Evolutionary conservation across 768 basidiomycete species (phyloP).

Genomic region (Russula earlei): DNA sequence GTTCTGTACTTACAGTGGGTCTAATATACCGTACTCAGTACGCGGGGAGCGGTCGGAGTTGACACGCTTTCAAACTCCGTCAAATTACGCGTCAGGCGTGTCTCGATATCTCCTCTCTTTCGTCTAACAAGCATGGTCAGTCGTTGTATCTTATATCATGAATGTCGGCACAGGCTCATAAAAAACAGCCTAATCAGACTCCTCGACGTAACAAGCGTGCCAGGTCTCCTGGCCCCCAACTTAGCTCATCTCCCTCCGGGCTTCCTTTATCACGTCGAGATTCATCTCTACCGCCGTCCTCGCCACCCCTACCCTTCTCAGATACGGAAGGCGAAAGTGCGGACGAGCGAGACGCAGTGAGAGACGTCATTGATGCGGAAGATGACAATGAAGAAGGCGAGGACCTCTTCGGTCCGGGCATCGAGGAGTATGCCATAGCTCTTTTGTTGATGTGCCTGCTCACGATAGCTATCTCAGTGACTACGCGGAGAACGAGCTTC

Average conservation of each 20-base stretch:
- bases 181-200: slow-evolving; percentile 12
- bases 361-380: slow-evolving; percentile 56
- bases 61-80: slow-evolving; percentile 20
- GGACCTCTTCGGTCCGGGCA: slow-evolving; percentile 80
- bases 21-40: too few relatives aligned
- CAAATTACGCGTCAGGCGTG: slow-evolving; percentile 15
- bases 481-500: slow-evolving; percentile 70
- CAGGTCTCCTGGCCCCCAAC: slow-evolving; percentile 19
- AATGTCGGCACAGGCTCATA: background rate
- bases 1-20: background rate
- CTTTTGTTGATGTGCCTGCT: slow-evolving; percentile 1
- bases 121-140: background rate
- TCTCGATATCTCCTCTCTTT: background rate
- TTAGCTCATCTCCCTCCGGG: slow-evolving; percentile 34
- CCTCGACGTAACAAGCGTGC: slow-evolving; percentile 20
- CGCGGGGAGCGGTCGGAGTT: too few relatives aligned
- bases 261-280: slow-evolving; percentile 39
- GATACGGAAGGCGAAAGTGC: slow-evolving; percentile 72
- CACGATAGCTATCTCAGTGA: slow-evolving; percentile 40
- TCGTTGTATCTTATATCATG: background rate
- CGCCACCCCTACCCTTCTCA: slow-evolving; percentile 73
- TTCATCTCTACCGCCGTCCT: slow-evolving; percentile 64
- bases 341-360: slow-evolving; percentile 59
- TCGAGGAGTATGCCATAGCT: slow-evolving; percentile 49
- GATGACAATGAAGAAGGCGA: slow-evolving; percentile 85